These are phyloP conservation scores for Xylaria sp. DNA, from an alignment of 2,329 filamentous ascomycete species.

Conservation along the genomic window DNA sequence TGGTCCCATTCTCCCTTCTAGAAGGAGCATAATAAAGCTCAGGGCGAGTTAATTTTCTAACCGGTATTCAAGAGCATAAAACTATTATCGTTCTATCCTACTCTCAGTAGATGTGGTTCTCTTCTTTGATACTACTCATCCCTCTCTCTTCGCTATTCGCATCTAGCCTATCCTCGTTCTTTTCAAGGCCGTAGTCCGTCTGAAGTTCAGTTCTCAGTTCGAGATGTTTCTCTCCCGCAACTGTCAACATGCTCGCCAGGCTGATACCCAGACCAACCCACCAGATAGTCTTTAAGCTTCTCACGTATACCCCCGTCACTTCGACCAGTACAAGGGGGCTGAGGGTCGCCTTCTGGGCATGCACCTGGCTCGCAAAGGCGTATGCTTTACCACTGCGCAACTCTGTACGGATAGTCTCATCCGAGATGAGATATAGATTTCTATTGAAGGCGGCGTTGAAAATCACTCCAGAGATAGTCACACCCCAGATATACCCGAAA, in stretches of 20 bases:
- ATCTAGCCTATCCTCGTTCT: not conserved
- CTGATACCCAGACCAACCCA: not conserved
- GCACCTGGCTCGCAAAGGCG: slow-evolving; percentile 11
- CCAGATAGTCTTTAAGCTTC: too few relatives aligned
- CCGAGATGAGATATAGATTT: slow-evolving; percentile 32
- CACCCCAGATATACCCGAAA: slow-evolving; percentile 50
- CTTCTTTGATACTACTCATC: too few relatives aligned
- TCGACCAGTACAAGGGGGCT: too few relatives aligned
- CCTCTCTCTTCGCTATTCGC: too few relatives aligned
- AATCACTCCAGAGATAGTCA: slow-evolving; percentile 46
- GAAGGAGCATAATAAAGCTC: too few relatives aligned
- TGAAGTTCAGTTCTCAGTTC: not conserved
- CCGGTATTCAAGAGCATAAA: too few relatives aligned
- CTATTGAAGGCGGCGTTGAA: slow-evolving; percentile 47
- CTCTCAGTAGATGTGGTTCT: too few relatives aligned
- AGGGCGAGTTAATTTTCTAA: too few relatives aligned
- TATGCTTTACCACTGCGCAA: slow-evolving; percentile 1
- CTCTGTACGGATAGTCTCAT: not conserved
- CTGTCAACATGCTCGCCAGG: not conserved
- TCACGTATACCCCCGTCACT: too few relatives aligned
- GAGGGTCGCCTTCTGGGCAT: not conserved
- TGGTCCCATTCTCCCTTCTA: too few relatives aligned
- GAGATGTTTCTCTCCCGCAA: not conserved
- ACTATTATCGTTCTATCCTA: too few relatives aligned
- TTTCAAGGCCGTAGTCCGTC: not conserved